Base-by-base conservation (phyloP, 1,284 basidiomycete species). In the Pisolithus thermaeus region DNA sequence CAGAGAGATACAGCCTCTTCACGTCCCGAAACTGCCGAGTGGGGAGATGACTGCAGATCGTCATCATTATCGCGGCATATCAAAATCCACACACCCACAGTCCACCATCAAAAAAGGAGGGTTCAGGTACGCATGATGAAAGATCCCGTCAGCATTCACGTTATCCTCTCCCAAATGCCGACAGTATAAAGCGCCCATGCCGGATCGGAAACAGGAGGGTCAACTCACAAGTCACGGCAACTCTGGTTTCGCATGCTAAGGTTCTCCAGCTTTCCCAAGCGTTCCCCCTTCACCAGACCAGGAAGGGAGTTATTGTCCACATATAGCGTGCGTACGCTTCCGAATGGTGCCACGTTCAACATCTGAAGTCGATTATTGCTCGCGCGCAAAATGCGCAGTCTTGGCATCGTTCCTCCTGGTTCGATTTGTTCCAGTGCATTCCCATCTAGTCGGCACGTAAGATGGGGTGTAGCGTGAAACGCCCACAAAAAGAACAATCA, bases 1-100 rank as follows among this genome's bases (percentile, higher is more conserved):
- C 93, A 55, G 92, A 95, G 48, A 98, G 79, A 75, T 97, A 99
- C 61, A 99, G 73, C 45, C 96, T 81, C 72, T 94, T 94, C 58
- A 93, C 83, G 71, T 94, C 90, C 61, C 91, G 83, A 60, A 97
- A 78, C 67, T 93, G 86, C 55, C 81, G 79, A 54, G 81, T 80
- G 58, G 81, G 75, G 57, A 86, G 65, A 56, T 73, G 73, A 61
- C 83, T 84, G 61, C 56, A 70, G 65, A 66, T 69, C 67, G 57
- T 64, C 56, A 68, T 57, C 66, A 64, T 57, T 52, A 58, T 52
- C 51, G 55, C 65, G 69, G 42, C 41, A 50, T 44, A 50, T 54
- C 54, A 56, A 50, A 45, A 18, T 9, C 43, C 43, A 20, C 43
- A 30, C 43, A 42, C 41, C 41, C 41, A 42, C 14, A 23, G 22